phyloP scores from a whole-genome alignment of 768 basidiomycete species.

The Mycena venus region DNA sequence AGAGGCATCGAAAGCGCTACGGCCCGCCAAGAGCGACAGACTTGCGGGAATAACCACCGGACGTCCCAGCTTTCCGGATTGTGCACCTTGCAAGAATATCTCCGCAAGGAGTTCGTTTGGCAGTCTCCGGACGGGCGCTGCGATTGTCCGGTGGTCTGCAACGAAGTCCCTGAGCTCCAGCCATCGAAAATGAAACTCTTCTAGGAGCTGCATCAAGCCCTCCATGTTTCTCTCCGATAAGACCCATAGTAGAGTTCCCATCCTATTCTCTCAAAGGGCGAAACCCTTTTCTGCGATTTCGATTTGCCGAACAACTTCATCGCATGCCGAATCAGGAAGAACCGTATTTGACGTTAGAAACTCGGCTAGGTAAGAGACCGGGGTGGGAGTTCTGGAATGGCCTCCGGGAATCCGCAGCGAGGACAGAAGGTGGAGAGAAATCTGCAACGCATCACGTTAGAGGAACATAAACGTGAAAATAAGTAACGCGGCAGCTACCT shows the following conservation, averaged over 20 bases:
- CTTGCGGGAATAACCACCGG: neutral
- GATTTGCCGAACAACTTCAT: neutral
- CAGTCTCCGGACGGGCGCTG: neutral
- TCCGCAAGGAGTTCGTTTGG: constrained; percentile 11
- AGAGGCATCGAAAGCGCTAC: constrained; percentile 1
- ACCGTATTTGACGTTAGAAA: neutral
- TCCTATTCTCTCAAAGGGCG: neutral
- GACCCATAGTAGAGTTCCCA: too few species aligned
- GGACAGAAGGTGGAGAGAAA: neutral
- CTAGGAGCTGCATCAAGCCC: neutral
- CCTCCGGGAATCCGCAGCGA: neutral
- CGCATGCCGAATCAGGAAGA: neutral
- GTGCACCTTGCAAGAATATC: neutral
- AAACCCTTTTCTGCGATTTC: neutral
- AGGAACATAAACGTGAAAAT: too few species aligned
- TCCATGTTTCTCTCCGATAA: too few species aligned
- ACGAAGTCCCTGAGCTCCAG: neutral
- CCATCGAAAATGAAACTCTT: neutral
- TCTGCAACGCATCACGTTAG: too few species aligned
- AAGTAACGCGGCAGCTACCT: too few species aligned
- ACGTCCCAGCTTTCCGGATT: too few species aligned
- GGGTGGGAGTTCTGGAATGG: neutral
- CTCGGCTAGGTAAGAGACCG: neutral
- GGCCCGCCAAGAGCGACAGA: neutral
- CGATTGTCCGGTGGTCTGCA: neutral